Base-by-base conservation (phyloP, 352 stramenopile genomes). In the Globisporangium recalcitrans region DNA sequence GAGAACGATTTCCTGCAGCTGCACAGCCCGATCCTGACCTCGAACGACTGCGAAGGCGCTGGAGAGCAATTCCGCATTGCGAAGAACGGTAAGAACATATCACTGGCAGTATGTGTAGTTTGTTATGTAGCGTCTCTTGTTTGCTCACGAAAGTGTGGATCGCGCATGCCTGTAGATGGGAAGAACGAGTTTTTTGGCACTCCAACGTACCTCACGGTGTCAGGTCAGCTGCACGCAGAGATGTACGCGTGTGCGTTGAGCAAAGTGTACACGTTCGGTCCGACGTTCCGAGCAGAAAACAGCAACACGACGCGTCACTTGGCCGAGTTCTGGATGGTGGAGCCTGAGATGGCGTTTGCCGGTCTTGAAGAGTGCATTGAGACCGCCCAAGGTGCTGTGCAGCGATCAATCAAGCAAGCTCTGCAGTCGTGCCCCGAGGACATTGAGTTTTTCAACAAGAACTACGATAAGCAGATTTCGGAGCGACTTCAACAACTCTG, bases 211-310 rank as follows among this genome's bases (percentile, higher is more conserved):
- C 75, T 97, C 52, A 97, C 88, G 1, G 90, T 97, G 1, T 97
- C 87, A 8, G 90, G 89, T 9, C 95, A 99, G 73, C 77, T 99
- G 8, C 95, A 97, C 48, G 96, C 77, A 19, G 97, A 99, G 74
- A 98, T 98, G 56, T 98, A 98, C 65, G 97, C 97, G 11, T 98
- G 85, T 65, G 96, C 96, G 8, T 70, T 99, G 56, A 95, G 95
- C 66, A 97, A 99, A 71, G 91, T 99, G 47, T 99, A 99, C 78
- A 99, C 97, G 1, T 99, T 99, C 72, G 97, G 97, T 1, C 97
- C 97, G 31, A 99, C 97, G 1, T 99, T 99, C 72, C 90, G 97
- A 31, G 97, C 97, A 0, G 97, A 99, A 74, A 99, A 99, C 81
- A 98, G 83, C 68, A 97, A 99, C 77, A 99, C 97, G 19, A 94